Conservation (phyloP, 257 asterid species). For the Petunia axillaris region DNA sequence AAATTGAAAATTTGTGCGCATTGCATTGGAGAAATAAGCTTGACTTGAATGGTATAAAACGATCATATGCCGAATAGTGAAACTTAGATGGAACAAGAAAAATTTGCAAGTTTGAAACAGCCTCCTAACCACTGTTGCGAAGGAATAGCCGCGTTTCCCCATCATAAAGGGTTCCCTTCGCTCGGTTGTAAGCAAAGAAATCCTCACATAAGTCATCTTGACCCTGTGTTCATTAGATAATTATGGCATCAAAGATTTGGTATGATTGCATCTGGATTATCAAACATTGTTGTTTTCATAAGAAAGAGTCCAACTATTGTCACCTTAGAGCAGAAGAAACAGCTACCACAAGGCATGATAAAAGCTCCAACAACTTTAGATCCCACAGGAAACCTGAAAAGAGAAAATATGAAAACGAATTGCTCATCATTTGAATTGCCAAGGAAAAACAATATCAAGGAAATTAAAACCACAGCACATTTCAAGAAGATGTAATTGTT, state of each 20-base stretch:
- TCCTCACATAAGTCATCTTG: conserved; percentile 96
- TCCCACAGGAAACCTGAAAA: conserved; percentile 76
- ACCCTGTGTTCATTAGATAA: conserved; percentile 66
- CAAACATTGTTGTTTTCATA: background rate
- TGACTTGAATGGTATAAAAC: conserved; percentile 3
- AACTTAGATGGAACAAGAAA: background rate
- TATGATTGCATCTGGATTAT: conserved; percentile 8
- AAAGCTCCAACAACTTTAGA: conserved; percentile 94
- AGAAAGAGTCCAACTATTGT: background rate
- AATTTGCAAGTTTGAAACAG: conserved; percentile 16
- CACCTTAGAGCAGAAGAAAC: conserved; percentile 92
- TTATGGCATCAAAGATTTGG: conserved; percentile 20
- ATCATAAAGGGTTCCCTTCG: conserved; percentile 96
- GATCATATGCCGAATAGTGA: background rate
- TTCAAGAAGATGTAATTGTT: conserved; percentile 13
- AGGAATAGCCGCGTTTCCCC: conserved; percentile 95
- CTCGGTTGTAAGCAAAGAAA: conserved; percentile 92
- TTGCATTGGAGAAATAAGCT: background rate
- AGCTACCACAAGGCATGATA: conserved; percentile 98
- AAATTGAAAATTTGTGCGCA: background rate
- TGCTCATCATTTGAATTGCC: conserved; percentile 4
- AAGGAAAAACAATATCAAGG: background rate
- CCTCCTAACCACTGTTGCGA: conserved; percentile 66
- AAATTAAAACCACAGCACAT: background rate
- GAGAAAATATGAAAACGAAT: conserved; percentile 13